Conservation (phyloP, 2,329 filamentous ascomycete species). For the Aspergillus ochraceoroseus region DNA sequence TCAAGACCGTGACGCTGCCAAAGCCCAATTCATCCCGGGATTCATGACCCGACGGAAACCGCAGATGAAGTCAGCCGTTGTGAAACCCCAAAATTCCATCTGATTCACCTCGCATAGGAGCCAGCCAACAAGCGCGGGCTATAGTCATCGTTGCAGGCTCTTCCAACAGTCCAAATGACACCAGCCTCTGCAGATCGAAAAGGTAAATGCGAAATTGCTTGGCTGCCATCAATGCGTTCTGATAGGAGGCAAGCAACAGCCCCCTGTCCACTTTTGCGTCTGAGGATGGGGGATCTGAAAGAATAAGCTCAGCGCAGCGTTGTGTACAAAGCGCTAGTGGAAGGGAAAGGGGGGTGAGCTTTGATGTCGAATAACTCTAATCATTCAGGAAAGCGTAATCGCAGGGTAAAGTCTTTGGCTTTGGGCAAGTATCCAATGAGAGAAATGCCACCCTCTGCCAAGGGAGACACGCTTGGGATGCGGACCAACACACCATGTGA, state of each 20-base stretch:
- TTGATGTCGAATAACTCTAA: constrained; percentile 16
- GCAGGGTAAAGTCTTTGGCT: constrained; percentile 10
- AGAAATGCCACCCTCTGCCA: constrained; percentile 6
- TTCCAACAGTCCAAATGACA: constrained; percentile 21
- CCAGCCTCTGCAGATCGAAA: constrained; percentile 20
- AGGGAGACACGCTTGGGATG: constrained; percentile 17
- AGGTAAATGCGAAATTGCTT: constrained; percentile 20
- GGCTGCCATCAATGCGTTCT: constrained; percentile 14
- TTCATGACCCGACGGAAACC: constrained; percentile 30
- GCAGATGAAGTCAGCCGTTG: constrained; percentile 38
- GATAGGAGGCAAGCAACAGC: constrained; percentile 14
- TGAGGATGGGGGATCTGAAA: constrained; percentile 10
- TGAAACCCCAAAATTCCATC: constrained; percentile 35
- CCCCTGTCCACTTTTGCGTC: constrained; percentile 10
- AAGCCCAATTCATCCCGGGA: constrained; percentile 28
- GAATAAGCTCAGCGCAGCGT: constrained; percentile 24
- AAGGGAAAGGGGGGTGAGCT: constrained; percentile 4
- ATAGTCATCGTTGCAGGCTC: constrained; percentile 10
- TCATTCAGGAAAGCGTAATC: constrained; percentile 7
- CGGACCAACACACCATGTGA: constrained; percentile 30
- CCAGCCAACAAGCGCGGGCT: constrained; percentile 14
- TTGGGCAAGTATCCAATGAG: constrained; percentile 20
- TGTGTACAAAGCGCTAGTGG: constrained; percentile 12
- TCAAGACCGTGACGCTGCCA: constrained; percentile 4
- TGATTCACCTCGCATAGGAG: constrained; percentile 34